A percentile compares a stretch with the other conserved stretches of the same genome.
phyloP scores from a whole-genome alignment of 257 asterid genomes.

The Avicennia marina region DNA sequence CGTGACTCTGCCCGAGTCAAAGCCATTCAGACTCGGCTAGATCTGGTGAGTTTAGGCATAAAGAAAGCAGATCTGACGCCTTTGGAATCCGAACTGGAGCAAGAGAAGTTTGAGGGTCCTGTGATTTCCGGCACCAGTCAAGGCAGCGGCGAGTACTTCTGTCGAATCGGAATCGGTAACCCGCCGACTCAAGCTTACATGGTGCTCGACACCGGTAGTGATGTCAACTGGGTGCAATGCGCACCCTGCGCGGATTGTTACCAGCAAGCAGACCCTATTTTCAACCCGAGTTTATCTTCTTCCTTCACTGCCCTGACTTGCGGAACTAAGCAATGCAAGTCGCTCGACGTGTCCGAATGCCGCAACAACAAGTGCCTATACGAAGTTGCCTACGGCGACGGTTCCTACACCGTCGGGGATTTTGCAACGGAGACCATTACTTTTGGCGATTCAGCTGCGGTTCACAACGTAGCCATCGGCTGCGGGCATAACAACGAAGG shows the following conservation, averaged over 20 bases:
- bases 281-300: slow-evolving; percentile 67
- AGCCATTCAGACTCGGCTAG: slow-evolving; percentile 66
- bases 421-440: slow-evolving; percentile 74
- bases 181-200: slow-evolving; percentile 67
- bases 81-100: slow-evolving; percentile 39
- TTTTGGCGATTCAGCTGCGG: slow-evolving; percentile 52
- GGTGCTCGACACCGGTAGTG: slow-evolving; percentile 96
- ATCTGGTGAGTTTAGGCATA: slow-evolving; percentile 57
- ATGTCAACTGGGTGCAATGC: slow-evolving; percentile 92
- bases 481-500: slow-evolving; percentile 96
- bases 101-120: slow-evolving; percentile 56
- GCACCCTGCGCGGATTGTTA: slow-evolving; percentile 92
- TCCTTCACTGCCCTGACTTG: slow-evolving; percentile 65
- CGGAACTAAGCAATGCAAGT: slow-evolving; percentile 61
- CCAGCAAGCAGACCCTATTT: slow-evolving; percentile 96
- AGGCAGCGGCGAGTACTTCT: slow-evolving; percentile 96
- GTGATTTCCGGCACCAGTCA: slow-evolving; percentile 87
- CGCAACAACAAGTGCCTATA: slow-evolving; percentile 66
- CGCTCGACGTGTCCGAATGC: slow-evolving; percentile 83
- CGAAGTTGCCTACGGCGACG: slow-evolving; percentile 93
- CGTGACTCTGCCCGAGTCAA: slow-evolving; percentile 77
- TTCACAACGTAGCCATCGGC: slow-evolving; percentile 71
- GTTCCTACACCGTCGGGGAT: slow-evolving; percentile 92
- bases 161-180: slow-evolving; percentile 76
- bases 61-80: slow-evolving; percentile 66